phyloP scores from a whole-genome alignment of 257 asterid genomes.

The Coffea canephora region DNA sequence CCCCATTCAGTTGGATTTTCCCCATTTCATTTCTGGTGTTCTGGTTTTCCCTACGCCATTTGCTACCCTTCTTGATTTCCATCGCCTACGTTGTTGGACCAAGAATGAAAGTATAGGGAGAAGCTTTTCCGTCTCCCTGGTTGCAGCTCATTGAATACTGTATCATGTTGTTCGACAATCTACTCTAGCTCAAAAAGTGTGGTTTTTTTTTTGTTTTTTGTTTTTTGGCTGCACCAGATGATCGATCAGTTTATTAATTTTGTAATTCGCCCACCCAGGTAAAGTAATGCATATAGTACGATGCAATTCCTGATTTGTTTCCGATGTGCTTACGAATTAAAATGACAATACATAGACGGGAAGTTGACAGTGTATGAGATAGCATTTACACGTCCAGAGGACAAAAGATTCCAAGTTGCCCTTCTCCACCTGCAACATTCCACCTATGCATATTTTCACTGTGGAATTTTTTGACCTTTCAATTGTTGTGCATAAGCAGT shows the following conservation, averaged over 20 bases:
- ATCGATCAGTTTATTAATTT: slow-evolving; percentile 94
- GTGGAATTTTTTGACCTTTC: neutral
- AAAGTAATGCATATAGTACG: neutral
- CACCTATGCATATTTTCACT: neutral
- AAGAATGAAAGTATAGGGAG: neutral
- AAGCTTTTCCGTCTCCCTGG: neutral
- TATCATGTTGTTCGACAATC: neutral
- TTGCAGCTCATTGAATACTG: neutral
- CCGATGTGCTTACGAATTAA: no score
- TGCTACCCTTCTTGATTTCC: neutral
- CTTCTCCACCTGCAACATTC: neutral
- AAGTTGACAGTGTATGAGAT: no score
- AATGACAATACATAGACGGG: no score
- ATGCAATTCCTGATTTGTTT: neutral
- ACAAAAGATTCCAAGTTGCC: neutral
- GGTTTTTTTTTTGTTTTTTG: neutral
- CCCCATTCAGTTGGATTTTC: no score
- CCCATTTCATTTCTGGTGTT: no score
- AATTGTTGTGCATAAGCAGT: neutral
- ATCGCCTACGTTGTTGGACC: neutral
- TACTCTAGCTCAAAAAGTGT: slow-evolving; percentile 16
- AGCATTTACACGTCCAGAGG: no score
- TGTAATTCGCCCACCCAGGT: slow-evolving; percentile 99
- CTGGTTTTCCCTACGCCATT: neutral
- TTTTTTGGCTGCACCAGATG: slow-evolving; percentile 38